Evolutionary conservation across 148 eudicot species (phyloP).

Genomic region (Pharnaceum exiguum): DNA sequence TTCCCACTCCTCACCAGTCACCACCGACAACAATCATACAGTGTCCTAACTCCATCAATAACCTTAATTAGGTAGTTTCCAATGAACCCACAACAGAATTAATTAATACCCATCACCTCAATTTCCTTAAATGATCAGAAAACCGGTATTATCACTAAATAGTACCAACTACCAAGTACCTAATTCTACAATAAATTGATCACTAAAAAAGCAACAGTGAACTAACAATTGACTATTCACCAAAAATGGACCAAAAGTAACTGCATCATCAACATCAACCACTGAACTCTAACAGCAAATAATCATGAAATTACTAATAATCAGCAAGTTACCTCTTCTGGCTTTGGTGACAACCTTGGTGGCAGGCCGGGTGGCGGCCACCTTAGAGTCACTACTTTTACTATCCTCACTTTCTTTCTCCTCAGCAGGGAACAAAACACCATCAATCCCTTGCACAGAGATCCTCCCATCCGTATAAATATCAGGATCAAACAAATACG

Average conservation of each 20-base stretch:
- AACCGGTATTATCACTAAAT: no score
- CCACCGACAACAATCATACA: not conserved
- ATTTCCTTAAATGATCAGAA: no score
- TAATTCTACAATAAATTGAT: no score
- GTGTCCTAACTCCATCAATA: no score
- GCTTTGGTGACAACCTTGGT: slow-evolving; percentile 39
- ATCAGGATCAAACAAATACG: slow-evolving; percentile 63
- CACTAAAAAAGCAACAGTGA: not conserved
- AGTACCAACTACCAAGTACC: no score
- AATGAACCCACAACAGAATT: not conserved
- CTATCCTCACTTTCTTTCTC: slow-evolving; percentile 22
- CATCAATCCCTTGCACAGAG: slow-evolving; percentile 64
- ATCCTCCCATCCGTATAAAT: slow-evolving; percentile 60
- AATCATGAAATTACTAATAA: not conserved
- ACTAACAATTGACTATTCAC: not conserved
- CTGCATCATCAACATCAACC: not conserved
- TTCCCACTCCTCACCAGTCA: not conserved
- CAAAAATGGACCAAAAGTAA: not conserved
- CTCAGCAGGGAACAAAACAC: slow-evolving; percentile 46
- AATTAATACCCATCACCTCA: not conserved
- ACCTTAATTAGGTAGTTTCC: not conserved
- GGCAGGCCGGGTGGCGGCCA: slow-evolving; percentile 5
- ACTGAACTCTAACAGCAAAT: not conserved
- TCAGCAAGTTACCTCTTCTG: slow-evolving; percentile 36
- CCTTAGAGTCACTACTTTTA: slow-evolving; percentile 2